These are phyloP conservation scores for Debaryomyces subglobosus DNA, from an alignment of 1,139 yeast species.

Conservation along the genomic window DNA sequence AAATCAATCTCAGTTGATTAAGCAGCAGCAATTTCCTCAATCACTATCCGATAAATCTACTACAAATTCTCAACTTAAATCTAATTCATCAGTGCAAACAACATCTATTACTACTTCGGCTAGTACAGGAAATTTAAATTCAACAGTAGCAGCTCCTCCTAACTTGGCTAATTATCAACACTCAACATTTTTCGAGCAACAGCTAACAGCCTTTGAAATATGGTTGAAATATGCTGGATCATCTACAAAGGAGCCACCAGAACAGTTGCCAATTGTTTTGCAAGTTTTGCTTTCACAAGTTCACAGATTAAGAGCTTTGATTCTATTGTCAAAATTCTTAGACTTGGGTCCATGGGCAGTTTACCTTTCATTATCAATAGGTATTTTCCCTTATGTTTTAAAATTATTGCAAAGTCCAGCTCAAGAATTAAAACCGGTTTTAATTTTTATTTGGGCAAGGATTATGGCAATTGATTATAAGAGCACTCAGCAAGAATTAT, in stretches of 20 bases:
- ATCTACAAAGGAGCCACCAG: conserved; percentile 84
- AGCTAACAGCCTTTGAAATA: conserved; percentile 91
- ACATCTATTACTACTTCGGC: conserved; percentile 2
- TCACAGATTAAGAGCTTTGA: conserved; percentile 87
- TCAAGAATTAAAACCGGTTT: conserved; percentile 89
- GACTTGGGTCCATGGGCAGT: conserved; percentile 99
- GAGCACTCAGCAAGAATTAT: conserved; percentile 87
- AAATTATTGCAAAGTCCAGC: conserved; percentile 93
- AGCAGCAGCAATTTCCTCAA: conserved; percentile 13
- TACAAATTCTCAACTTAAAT: conserved; percentile 18
- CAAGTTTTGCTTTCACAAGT: conserved; percentile 94
- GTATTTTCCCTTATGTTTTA: conserved; percentile 93
- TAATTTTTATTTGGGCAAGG: conserved; percentile 96
- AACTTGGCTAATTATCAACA: conserved; percentile 64
- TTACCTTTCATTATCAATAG: conserved; percentile 86
- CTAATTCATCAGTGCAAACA: neutral
- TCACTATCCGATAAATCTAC: conserved; percentile 21
- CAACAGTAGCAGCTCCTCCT: conserved; percentile 20
- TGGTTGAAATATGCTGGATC: conserved; percentile 92
- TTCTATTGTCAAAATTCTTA: conserved; percentile 77
- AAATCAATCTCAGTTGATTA: conserved; percentile 2
- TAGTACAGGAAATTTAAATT: conserved; percentile 4
- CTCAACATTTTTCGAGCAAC: conserved; percentile 94
- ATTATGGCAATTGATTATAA: conserved; percentile 94
- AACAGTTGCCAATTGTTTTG: conserved; percentile 89